These are phyloP conservation scores for Aspergillus calidoustus DNA, from an alignment of 2,329 filamentous ascomycete species.

Conservation along the genomic window DNA sequence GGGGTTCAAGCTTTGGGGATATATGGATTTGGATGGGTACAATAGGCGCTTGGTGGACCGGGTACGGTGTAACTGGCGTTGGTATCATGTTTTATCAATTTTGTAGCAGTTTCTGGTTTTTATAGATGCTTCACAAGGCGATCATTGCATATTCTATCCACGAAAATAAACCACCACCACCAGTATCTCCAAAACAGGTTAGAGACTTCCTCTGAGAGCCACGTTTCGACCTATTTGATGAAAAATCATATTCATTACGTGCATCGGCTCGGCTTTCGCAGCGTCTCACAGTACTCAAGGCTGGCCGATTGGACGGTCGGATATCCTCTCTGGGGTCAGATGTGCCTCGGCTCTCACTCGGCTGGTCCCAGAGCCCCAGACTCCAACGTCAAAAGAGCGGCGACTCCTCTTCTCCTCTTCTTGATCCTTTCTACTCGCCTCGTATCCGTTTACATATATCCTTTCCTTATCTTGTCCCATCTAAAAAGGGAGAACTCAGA, in stretches of 20 bases:
- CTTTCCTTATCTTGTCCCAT: background rate
- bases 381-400: constrained; percentile 5
- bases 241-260: background rate
- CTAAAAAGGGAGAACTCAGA: background rate
- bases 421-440: constrained; percentile 5
- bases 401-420: constrained; percentile 1
- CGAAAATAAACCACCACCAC: background rate
- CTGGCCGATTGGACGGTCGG: constrained; percentile 4
- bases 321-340: constrained; percentile 11
- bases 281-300: background rate
- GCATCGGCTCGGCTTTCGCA: background rate
- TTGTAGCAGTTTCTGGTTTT: background rate
- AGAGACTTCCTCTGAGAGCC: background rate
- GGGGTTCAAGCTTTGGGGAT: background rate
- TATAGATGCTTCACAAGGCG: background rate
- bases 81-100: background rate
- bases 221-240: background rate
- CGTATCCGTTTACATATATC: background rate
- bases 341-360: constrained; percentile 22
- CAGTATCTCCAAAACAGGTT: background rate
- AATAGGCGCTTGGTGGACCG: constrained; percentile 7
- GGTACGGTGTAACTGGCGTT: constrained; percentile 3
- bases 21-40: background rate
- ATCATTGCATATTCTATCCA: background rate
- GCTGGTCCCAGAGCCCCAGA: constrained; percentile 1